These are phyloP conservation scores for Daldinia vernicosa DNA, from an alignment of 495 filamentous ascomycete species.

Conservation along the genomic window DNA sequence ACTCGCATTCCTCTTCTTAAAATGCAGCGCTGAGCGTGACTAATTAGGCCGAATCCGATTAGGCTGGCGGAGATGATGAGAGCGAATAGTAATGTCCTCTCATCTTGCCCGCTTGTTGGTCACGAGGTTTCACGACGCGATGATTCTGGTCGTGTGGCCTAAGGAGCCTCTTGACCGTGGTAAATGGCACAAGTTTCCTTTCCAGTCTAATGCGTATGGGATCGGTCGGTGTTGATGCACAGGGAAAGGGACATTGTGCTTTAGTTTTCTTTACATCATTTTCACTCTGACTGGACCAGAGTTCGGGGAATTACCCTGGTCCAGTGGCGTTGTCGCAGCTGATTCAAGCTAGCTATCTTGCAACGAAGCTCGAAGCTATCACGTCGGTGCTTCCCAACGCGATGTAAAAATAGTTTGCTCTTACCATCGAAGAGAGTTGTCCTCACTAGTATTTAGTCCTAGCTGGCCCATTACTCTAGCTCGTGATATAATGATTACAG, in stretches of 20 bases:
- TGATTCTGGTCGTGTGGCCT: conserved; percentile 42
- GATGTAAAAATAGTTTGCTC: conserved; percentile 47
- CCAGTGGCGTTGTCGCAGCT: conserved; percentile 38
- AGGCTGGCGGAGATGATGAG: conserved; percentile 57
- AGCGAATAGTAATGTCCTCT: conserved; percentile 38
- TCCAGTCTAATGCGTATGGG: conserved; percentile 49
- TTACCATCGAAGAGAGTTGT: conserved; percentile 29
- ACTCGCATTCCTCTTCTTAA: conserved; percentile 19
- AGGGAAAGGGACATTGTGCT: conserved; percentile 47
- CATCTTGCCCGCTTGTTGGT: conserved; percentile 27
- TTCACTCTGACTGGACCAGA: conserved; percentile 33
- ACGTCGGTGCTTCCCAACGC: conserved; percentile 32
- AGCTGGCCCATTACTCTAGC: not conserved
- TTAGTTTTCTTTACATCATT: conserved; percentile 43
- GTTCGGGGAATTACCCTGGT: conserved; percentile 31
- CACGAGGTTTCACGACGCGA: conserved; percentile 45
- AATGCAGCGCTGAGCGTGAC: conserved; percentile 39
- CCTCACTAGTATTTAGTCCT: not conserved
- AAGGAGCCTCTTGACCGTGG: conserved; percentile 38
- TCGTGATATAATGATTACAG: conserved; percentile 2
- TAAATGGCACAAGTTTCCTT: conserved; percentile 44
- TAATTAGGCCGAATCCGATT: conserved; percentile 54
- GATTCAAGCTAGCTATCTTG: conserved; percentile 21
- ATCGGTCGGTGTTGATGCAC: conserved; percentile 49
- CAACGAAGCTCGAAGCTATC: conserved; percentile 26